Conservation (phyloP, 768 basidiomycete species). For the Inosperma sp. region DNA sequence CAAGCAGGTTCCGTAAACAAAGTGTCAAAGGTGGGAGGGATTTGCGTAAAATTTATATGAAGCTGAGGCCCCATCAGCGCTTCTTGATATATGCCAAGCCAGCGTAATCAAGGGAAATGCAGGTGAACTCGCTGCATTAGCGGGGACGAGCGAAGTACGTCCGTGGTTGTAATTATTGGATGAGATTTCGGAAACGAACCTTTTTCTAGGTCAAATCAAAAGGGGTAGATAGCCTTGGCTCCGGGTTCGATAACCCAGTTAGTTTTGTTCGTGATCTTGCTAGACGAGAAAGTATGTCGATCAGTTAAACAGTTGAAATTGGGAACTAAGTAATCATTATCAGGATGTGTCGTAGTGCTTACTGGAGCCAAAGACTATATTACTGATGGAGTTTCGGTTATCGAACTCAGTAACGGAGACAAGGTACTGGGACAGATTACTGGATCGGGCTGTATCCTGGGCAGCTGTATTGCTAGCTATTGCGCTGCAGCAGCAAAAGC, state of each 20-base stretch:
- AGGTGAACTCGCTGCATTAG: constrained; percentile 77
- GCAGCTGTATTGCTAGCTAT: constrained; percentile 73
- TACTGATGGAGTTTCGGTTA: constrained; percentile 69
- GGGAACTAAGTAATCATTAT: background rate
- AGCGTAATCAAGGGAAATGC: constrained; percentile 95
- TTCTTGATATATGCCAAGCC: constrained; percentile 76
- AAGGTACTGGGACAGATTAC: constrained; percentile 74
- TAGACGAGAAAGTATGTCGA: constrained; percentile 61
- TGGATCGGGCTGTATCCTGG: constrained; percentile 84
- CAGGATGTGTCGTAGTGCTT: constrained; percentile 77
- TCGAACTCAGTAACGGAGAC: constrained; percentile 73
- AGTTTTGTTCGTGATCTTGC: constrained; percentile 67
- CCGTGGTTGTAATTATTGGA: background rate
- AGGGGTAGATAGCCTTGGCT: constrained; percentile 84
- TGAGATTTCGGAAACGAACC: background rate
- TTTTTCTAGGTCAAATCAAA: constrained; percentile 59
- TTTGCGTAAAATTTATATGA: background rate
- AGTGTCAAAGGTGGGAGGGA: constrained; percentile 49
- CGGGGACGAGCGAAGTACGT: constrained; percentile 68
- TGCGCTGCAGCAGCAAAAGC: constrained; percentile 58
- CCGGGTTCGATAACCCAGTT: constrained; percentile 72
- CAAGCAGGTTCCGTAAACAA: constrained; percentile 63
- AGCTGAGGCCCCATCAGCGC: constrained; percentile 38
- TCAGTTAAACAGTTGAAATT: background rate
- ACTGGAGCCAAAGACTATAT: constrained; percentile 81